Evolutionary conservation across 352 stramenopile genomes (phyloP).

Genomic region (Phytopythium oedochilum): DNA sequence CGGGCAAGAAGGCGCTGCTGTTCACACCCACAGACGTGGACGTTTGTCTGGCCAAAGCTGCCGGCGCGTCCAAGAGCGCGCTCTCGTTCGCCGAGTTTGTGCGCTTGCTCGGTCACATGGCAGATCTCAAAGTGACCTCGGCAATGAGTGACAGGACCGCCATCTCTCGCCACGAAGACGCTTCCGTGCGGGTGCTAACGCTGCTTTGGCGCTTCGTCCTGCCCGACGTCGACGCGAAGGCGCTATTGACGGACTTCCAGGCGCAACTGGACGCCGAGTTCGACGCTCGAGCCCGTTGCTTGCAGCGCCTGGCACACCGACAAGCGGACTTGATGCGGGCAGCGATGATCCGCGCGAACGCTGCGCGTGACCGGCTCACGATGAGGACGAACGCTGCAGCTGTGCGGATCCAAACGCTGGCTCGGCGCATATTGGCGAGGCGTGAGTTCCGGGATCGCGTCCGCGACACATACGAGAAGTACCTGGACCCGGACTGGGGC

Average conservation of each 20-base stretch:
- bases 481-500: constrained; percentile 53
- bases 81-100: constrained; percentile 45
- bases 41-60: constrained; percentile 49
- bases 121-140: constrained; percentile 15
- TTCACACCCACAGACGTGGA: constrained; percentile 59
- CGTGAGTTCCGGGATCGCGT: constrained; percentile 22
- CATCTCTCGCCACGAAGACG: constrained; percentile 13
- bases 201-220: constrained; percentile 45
- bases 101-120: constrained; percentile 21
- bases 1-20: constrained; percentile 3
- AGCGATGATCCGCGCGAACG: constrained; percentile 18
- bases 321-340: constrained; percentile 17
- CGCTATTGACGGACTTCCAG: background rate
- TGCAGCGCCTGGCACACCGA: constrained; percentile 32
- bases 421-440: constrained; percentile 28
- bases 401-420: constrained; percentile 25
- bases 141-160: constrained; percentile 10
- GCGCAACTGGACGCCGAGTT: background rate
- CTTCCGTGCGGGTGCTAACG: constrained; percentile 32
- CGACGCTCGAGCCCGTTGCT: background rate
- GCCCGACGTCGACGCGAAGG: constrained; percentile 19
- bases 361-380: constrained; percentile 8
- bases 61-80: constrained; percentile 36
- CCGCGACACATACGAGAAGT: constrained; percentile 62
- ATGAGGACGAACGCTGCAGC: constrained; percentile 13